Evolutionary conservation across 345 rosid species (phyloP).

Genomic region (Eucalyptus cladocalyx): DNA sequence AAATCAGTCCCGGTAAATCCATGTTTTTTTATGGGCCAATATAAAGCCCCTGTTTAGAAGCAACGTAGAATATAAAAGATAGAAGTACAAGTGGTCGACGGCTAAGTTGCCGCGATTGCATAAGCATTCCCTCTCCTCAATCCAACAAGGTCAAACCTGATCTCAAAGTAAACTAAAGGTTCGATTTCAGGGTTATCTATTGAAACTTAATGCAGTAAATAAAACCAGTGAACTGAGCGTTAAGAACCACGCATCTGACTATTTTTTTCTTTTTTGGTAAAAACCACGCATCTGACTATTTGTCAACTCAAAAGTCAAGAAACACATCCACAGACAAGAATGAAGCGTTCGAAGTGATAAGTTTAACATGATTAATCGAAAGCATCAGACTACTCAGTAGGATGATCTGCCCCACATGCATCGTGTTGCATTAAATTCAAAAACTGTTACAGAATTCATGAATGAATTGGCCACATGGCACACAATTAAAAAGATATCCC

Average conservation of each 20-base stretch:
- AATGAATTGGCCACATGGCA: not conserved
- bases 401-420: not conserved
- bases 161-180: not conserved
- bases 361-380: not conserved
- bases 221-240: not conserved
- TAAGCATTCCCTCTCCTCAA: not conserved
- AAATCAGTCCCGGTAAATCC: not conserved
- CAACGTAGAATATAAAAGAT: not conserved
- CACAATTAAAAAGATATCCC: not conserved
- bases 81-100: not conserved
- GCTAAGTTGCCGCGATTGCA: not conserved
- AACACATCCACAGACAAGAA: not conserved
- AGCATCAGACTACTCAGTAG: not conserved
- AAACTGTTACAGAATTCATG: not conserved
- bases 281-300: not conserved
- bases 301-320: not conserved
- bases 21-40: not conserved
- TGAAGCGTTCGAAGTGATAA: not conserved
- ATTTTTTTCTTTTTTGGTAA: too few species aligned
- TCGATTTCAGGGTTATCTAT: not conserved
- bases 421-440: not conserved
- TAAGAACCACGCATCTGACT: not conserved
- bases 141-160: not conserved
- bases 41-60: not conserved
- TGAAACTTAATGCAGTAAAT: not conserved